Evolutionary conservation across 495 filamentous ascomycete species (phyloP).

Genomic region (Beverwykella pulmonaria): DNA sequence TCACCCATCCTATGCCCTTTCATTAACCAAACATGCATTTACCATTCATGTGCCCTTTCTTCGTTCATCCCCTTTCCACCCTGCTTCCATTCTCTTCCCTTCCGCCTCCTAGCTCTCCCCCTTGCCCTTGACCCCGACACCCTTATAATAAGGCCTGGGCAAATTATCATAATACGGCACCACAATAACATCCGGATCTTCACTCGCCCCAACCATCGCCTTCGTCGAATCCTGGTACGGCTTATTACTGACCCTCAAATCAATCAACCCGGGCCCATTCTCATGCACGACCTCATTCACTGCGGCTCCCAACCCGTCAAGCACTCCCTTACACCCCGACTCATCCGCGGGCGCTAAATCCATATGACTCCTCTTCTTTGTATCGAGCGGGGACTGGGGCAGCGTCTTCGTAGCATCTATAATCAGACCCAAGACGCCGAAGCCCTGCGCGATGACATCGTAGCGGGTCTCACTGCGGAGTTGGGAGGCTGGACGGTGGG

Average conservation of each 20-base stretch:
- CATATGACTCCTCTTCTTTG: conserved; percentile 11
- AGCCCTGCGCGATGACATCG: conserved; percentile 38
- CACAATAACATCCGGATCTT: conserved; percentile 39
- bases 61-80: too few relatives aligned
- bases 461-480: conserved; percentile 30
- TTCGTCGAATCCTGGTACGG: conserved; percentile 27
- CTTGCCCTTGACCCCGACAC: background rate
- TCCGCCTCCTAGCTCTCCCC: background rate
- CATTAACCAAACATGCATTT: too few relatives aligned
- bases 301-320: conserved; percentile 2
- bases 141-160: conserved; percentile 35
- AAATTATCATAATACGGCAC: conserved; percentile 44
- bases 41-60: too few relatives aligned
- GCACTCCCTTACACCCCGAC: conserved; percentile 6
- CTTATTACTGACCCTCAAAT: conserved; percentile 25
- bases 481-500: conserved; percentile 20
- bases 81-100: background rate
- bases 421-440: conserved; percentile 14
- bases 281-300: conserved; percentile 31
- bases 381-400: conserved; percentile 14
- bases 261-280: conserved; percentile 27
- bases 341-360: conserved; percentile 5
- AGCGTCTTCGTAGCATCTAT: conserved; percentile 18
- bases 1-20: background rate
- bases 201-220: conserved; percentile 37